Evolutionary conservation across 495 filamentous ascomycete species (phyloP).

Genomic region (Penicillium verhagenii): DNA sequence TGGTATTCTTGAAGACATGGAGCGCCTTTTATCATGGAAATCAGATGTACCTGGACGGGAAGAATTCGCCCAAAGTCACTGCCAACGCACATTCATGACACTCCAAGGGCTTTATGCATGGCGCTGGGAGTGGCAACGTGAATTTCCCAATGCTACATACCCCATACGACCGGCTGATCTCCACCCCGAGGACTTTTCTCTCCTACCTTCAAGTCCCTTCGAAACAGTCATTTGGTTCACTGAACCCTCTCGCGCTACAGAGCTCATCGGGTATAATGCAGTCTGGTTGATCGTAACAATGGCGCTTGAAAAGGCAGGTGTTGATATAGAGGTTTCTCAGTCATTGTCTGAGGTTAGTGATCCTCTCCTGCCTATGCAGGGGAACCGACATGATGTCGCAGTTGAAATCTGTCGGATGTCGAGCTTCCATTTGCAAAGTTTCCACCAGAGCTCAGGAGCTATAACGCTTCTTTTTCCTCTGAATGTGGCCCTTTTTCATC

Average conservation of each 20-base stretch:
- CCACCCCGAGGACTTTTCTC: not conserved
- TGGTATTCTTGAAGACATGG: slow-evolving; percentile 16
- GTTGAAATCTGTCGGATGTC: slow-evolving; percentile 22
- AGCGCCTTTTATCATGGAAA: slow-evolving; percentile 1
- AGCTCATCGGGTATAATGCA: slow-evolving; percentile 16
- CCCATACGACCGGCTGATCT: not conserved
- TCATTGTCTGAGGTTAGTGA: not conserved
- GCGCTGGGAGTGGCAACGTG: slow-evolving; percentile 17
- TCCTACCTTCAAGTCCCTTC: slow-evolving; percentile 16
- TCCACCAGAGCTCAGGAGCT: slow-evolving; percentile 14
- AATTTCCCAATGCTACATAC: slow-evolving; percentile 12
- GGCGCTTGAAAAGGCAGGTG: slow-evolving; percentile 2
- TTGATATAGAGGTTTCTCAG: not conserved
- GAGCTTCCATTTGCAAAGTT: slow-evolving; percentile 13
- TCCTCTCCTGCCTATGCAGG: slow-evolving; percentile 22
- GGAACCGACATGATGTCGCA: slow-evolving; percentile 14
- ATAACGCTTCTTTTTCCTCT: slow-evolving; percentile 20
- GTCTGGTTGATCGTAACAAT: slow-evolving; percentile 10
- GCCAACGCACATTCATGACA: not conserved
- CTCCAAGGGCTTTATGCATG: slow-evolving; percentile 15
- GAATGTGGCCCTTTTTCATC: slow-evolving; percentile 15
- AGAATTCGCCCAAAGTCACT: not conserved
- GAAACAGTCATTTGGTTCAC: slow-evolving; percentile 16
- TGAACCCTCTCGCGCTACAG: slow-evolving; percentile 10
- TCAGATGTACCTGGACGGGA: not conserved